A percentile compares a stretch with the other conserved stretches of the same genome.
Evolutionary conservation across 139 green algal species (phyloP).

Genomic region (Volvox africanus): DNA sequence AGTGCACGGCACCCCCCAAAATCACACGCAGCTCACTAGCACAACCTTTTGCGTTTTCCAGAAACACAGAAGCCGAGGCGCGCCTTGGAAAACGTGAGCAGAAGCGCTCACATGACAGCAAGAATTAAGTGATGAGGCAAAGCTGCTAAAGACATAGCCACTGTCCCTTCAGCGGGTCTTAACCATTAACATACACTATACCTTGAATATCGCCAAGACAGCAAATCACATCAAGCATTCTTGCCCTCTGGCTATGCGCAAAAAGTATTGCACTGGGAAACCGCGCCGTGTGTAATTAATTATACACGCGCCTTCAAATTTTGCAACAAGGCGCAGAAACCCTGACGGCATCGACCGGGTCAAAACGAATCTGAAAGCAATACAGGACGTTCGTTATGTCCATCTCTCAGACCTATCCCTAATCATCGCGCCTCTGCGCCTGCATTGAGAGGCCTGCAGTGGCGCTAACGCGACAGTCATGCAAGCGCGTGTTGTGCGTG

Average conservation of each 20-base stretch:
- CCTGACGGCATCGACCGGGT: not conserved
- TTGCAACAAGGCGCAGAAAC: not conserved
- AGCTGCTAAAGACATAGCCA: too few species aligned
- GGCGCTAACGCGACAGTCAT: not conserved
- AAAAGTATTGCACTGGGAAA: slow-evolving; percentile 10
- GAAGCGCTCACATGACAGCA: not conserved
- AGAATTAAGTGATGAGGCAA: too few species aligned
- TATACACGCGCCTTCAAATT: not conserved
- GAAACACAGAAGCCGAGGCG: not conserved
- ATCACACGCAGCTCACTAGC: not conserved
- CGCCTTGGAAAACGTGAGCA: not conserved
- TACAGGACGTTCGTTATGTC: not conserved
- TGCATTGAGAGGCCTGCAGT: not conserved
- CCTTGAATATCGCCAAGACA: not conserved
- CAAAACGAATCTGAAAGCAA: not conserved
- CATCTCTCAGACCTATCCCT: not conserved
- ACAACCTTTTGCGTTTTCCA: not conserved
- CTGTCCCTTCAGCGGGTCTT: too few species aligned
- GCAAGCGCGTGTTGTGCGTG: slow-evolving; percentile 18
- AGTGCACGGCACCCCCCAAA: not conserved
- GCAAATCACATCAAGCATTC: not conserved
- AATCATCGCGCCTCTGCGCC: not conserved
- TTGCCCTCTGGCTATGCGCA: not conserved
- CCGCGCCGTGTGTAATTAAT: not conserved
- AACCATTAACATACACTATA: not conserved